Conservation (phyloP, 2,329 filamentous ascomycete genomes). For the Pleochaeta shiraiana region DNA sequence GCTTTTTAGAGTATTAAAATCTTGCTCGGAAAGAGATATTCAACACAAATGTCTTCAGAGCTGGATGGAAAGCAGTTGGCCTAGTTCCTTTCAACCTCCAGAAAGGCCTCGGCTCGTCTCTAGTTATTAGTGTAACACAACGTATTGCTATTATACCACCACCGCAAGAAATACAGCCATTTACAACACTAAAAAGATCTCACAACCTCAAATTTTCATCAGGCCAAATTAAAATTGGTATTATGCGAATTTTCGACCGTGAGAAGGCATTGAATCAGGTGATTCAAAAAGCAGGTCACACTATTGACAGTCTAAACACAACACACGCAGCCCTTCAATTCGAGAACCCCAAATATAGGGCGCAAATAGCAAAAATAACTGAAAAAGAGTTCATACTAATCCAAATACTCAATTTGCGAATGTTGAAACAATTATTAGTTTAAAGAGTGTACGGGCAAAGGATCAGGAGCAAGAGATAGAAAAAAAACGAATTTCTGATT, state of each 20-base stretch:
- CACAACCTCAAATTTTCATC: not conserved
- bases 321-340: not conserved
- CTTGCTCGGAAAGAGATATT: not conserved
- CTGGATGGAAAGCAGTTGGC: not conserved
- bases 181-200: not conserved
- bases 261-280: too few relatives aligned
- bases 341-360: too few relatives aligned
- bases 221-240: not conserved
- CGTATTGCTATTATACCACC: not conserved
- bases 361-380: too few relatives aligned
- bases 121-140: not conserved
- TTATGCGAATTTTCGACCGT: not conserved
- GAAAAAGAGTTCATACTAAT: too few relatives aligned
- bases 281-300: not conserved
- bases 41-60: not conserved
- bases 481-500: too few relatives aligned
- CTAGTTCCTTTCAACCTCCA: too few relatives aligned
- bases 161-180: not conserved
- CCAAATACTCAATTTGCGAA: too few relatives aligned
- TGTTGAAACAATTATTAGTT: too few relatives aligned
- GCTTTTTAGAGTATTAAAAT: not conserved
- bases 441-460: too few relatives aligned
- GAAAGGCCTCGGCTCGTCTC: too few relatives aligned
- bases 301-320: not conserved
- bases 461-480: too few relatives aligned